These are phyloP conservation scores for Kernera saxatilis DNA, from an alignment of 345 rosid species.

Conservation along the genomic window DNA sequence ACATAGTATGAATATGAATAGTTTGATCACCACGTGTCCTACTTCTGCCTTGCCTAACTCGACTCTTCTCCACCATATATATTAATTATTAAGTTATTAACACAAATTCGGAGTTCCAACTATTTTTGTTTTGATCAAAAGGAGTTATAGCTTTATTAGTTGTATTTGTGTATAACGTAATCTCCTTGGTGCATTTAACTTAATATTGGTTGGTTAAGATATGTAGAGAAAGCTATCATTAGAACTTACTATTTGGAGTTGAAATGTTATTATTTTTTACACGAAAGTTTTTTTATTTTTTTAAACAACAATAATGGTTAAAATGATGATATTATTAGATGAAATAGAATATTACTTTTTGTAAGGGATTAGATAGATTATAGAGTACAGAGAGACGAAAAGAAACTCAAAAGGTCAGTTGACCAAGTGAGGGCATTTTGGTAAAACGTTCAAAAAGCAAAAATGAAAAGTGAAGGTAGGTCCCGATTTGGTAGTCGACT, in stretches of 20 bases:
- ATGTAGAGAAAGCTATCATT: not conserved
- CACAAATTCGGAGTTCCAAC: slow-evolving; percentile 19
- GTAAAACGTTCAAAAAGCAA: not conserved
- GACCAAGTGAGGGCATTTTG: not conserved
- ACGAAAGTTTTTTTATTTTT: not conserved
- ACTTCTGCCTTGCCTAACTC: slow-evolving; percentile 28
- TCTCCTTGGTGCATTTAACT: slow-evolving; percentile 11
- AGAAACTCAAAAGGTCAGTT: slow-evolving; percentile 7
- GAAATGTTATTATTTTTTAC: not conserved
- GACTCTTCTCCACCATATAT: slow-evolving; percentile 20
- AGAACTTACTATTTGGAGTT: not conserved
- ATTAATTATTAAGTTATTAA: not conserved
- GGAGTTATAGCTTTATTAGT: slow-evolving; percentile 2
- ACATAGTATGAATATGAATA: not conserved
- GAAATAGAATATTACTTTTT: not conserved
- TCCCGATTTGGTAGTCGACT: slow-evolving; percentile 18
- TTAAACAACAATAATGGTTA: not conserved
- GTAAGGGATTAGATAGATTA: not conserved
- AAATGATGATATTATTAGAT: not conserved
- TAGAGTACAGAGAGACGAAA: not conserved
- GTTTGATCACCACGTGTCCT: slow-evolving; percentile 10
- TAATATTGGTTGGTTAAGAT: not conserved
- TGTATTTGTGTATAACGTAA: slow-evolving; percentile 14
- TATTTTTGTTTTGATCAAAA: not conserved
- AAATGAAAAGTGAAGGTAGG: not conserved